phyloP scores from a whole-genome alignment of 179 eudicot genomes.

The Silene vulgaris region DNA sequence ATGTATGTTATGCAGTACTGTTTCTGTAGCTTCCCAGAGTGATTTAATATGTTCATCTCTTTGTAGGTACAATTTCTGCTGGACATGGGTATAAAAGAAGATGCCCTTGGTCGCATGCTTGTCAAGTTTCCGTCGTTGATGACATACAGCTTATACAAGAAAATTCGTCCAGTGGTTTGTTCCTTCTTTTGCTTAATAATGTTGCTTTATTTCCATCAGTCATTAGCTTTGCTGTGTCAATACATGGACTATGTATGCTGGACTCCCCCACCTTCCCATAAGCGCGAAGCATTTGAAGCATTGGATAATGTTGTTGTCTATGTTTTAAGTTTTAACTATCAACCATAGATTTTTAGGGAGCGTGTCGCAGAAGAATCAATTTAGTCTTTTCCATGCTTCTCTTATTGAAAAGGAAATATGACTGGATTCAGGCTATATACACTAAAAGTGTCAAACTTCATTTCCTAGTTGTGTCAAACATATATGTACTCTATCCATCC shows the following conservation, averaged over 20 bases:
- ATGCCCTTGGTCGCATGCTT: conserved; percentile 75
- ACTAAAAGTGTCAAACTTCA: not conserved
- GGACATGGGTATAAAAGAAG: conserved; percentile 76
- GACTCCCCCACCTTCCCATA: not conserved
- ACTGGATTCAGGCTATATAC: not conserved
- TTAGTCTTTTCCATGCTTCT: not conserved
- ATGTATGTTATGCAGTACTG: not conserved
- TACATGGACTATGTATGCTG: not conserved
- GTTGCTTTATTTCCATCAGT: conserved; percentile 10
- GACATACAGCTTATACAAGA: conserved; percentile 91
- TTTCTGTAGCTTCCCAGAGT: not conserved
- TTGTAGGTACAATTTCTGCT: conserved; percentile 74
- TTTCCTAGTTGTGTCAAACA: not conserved
- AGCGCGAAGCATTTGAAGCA: not conserved
- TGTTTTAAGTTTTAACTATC: not conserved
- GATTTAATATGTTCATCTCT: conserved; percentile 2
- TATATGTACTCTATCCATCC: not conserved
- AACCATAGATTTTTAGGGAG: not conserved
- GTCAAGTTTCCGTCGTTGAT: conserved; percentile 74
- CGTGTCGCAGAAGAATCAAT: not conserved
- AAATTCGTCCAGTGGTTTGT: conserved; percentile 93
- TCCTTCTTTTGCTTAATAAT: conserved; percentile 15
- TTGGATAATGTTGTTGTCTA: not conserved
- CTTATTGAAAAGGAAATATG: not conserved
- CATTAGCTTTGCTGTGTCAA: not conserved